These are phyloP conservation scores for Ogataea corticis DNA, from an alignment of 805 yeast species.

Conservation along the genomic window DNA sequence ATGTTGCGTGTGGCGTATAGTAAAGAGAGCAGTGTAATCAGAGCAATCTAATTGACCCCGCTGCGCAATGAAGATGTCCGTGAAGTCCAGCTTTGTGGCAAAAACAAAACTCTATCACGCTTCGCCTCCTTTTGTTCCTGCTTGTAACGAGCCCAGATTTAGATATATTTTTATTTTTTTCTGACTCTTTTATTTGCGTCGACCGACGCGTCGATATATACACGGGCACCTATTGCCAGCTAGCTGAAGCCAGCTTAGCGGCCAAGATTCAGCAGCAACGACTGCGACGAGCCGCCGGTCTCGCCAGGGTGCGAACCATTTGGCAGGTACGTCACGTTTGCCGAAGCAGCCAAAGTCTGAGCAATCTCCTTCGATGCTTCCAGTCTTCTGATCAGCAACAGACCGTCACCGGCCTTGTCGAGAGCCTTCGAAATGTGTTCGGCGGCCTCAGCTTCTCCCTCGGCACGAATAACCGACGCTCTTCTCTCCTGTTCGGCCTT, in stretches of 20 bases:
- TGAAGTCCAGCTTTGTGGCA: too few species aligned
- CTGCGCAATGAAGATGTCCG: too few species aligned
- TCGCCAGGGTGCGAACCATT: slow-evolving; percentile 41
- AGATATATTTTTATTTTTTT: too few species aligned
- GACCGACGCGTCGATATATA: slow-evolving; percentile 2
- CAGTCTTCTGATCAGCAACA: slow-evolving; percentile 87
- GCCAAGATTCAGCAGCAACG: slow-evolving; percentile 66
- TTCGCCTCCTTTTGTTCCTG: too few species aligned
- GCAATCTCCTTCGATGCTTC: slow-evolving; percentile 98
- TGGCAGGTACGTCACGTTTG: slow-evolving; percentile 90
- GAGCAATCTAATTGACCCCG: too few species aligned
- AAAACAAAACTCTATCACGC: background rate
- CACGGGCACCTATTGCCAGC: background rate
- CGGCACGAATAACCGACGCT: slow-evolving; percentile 94
- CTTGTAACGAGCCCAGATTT: too few species aligned
- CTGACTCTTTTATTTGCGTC: slow-evolving; percentile 1
- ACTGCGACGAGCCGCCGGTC: slow-evolving; percentile 46
- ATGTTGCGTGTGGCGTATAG: too few species aligned
- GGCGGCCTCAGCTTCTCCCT: slow-evolving; percentile 99
- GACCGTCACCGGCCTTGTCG: slow-evolving; percentile 93
- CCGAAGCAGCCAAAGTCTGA: slow-evolving; percentile 73
- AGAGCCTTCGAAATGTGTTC: slow-evolving; percentile 92
- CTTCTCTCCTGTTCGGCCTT: slow-evolving; percentile 97
- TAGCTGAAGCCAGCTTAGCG: slow-evolving; percentile 49
- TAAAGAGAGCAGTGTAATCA: too few species aligned